Conservation (phyloP, 192 early-diverging fungal species). For the Coemansia sp. region DNA sequence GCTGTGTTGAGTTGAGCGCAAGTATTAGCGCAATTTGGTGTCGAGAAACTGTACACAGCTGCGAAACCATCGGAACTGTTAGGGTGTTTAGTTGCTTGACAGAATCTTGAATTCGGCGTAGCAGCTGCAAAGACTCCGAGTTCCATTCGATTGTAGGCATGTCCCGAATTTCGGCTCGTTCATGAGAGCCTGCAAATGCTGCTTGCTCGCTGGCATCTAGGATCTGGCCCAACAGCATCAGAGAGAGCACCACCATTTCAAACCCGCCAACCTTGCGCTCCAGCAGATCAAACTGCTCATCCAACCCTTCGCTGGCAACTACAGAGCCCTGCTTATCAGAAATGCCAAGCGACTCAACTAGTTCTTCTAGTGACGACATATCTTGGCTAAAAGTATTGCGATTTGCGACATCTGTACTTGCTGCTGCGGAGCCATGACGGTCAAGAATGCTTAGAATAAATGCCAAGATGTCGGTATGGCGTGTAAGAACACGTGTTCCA, state of each 20-base stretch:
- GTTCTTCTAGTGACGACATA: constrained; percentile 8
- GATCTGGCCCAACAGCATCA: constrained; percentile 64
- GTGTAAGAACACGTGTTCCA: constrained; percentile 72
- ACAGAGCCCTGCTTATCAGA: not conserved
- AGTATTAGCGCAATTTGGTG: constrained; percentile 33
- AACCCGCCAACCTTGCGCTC: constrained; percentile 51
- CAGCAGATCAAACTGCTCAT: constrained; percentile 24
- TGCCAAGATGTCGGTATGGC: constrained; percentile 71
- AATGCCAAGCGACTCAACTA: constrained; percentile 16
- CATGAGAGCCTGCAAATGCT: constrained; percentile 10
- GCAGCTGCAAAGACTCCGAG: constrained; percentile 12
- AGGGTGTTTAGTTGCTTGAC: constrained; percentile 10
- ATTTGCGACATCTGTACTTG: not conserved
- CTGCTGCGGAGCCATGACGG: constrained; percentile 22
- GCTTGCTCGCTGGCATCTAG: constrained; percentile 55
- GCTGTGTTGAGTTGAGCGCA: constrained; percentile 22
- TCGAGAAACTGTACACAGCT: constrained; percentile 12
- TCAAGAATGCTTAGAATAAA: constrained; percentile 67
- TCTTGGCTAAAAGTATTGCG: too few relatives aligned
- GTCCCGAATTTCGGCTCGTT: not conserved
- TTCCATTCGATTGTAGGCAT: constrained; percentile 20
- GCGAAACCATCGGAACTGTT: not conserved
- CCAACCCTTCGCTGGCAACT: constrained; percentile 12
- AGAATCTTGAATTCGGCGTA: constrained; percentile 24
- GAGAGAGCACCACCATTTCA: constrained; percentile 57